phyloP scores from a whole-genome alignment of 306 rosid genomes.

The Quercus robur region DNA sequence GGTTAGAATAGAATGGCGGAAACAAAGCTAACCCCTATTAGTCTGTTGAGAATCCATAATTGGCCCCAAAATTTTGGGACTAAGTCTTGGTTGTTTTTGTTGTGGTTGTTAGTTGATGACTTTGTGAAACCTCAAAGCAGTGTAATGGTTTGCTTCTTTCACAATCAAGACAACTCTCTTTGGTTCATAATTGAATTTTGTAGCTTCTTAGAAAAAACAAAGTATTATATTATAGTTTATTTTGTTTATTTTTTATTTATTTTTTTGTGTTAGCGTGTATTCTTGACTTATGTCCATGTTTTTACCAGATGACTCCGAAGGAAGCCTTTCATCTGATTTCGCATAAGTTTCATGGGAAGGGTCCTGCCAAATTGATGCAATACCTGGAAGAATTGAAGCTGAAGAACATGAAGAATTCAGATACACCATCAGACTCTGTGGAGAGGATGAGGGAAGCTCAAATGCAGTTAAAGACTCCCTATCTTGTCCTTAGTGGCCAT shows the following conservation, averaged over 20 bases:
- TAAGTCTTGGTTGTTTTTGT: too few relatives aligned
- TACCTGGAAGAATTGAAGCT: slow-evolving; percentile 73
- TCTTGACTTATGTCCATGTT: slow-evolving; percentile 13
- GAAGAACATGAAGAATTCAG: slow-evolving; percentile 92
- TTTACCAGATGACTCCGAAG: slow-evolving; percentile 83
- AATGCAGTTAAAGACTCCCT: slow-evolving; percentile 70
- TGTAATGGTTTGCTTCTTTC: neutral
- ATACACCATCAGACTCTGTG: slow-evolving; percentile 76
- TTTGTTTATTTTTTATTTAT: neutral
- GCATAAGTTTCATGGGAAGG: slow-evolving; percentile 88
- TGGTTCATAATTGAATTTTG: neutral
- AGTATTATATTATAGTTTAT: neutral
- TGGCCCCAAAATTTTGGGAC: too few relatives aligned
- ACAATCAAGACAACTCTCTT: neutral
- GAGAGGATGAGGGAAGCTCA: slow-evolving; percentile 98
- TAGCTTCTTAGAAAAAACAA: neutral
- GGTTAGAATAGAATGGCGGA: too few relatives aligned
- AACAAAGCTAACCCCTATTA: neutral
- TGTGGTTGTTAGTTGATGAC: neutral
- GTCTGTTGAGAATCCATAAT: neutral
- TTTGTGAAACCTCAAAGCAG: neutral
- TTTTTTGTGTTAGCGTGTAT: neutral
- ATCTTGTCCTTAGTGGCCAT: slow-evolving; percentile 94
- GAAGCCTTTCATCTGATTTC: slow-evolving; percentile 75
- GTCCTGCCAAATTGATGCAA: slow-evolving; percentile 91